A percentile compares a stretch with the other conserved stretches of the same genome.
Evolutionary conservation across 495 filamentous ascomycete species (phyloP).

Genomic region (Trichoderma orchidacearum): DNA sequence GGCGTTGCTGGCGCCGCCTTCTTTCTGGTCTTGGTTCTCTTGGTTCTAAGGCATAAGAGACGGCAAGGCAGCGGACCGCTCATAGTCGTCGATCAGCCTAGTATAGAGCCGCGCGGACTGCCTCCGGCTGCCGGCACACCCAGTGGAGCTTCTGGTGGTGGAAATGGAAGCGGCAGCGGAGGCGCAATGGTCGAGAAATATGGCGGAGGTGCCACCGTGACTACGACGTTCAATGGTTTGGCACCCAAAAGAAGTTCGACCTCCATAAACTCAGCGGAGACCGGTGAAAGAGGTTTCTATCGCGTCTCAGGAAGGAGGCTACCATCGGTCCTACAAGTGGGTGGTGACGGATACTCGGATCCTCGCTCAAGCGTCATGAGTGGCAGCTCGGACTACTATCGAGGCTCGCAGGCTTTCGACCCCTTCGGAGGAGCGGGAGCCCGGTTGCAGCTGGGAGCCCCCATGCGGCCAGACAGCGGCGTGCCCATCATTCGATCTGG

Average conservation of each 20-base stretch:
- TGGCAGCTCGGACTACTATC: constrained; percentile 32
- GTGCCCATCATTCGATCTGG: constrained; percentile 27
- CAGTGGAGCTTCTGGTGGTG: constrained; percentile 7
- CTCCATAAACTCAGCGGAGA: constrained; percentile 23
- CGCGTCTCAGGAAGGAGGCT: constrained; percentile 58
- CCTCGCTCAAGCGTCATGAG: constrained; percentile 30
- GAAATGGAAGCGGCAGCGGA: constrained; percentile 9
- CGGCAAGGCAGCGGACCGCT: constrained; percentile 18
- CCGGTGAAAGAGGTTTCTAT: constrained; percentile 36
- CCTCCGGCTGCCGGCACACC: constrained; percentile 9
- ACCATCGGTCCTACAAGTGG: constrained; percentile 52
- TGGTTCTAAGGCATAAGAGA: constrained; percentile 35
- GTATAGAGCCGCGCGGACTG: background rate
- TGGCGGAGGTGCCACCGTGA: constrained; percentile 27
- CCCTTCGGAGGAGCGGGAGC: constrained; percentile 14
- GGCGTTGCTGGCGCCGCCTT: constrained; percentile 42
- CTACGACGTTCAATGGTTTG: constrained; percentile 36
- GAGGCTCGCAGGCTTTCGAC: constrained; percentile 31
- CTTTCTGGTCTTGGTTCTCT: constrained; percentile 34
- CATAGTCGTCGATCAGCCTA: background rate
- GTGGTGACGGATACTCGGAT: constrained; percentile 58
- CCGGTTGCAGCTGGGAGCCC: constrained; percentile 24
- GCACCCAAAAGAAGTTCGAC: constrained; percentile 32
- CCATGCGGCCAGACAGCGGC: constrained; percentile 33
- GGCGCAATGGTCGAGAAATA: constrained; percentile 35